These are phyloP conservation scores for Phytomonas francai DNA, from an alignment of 208 protist genomes.

Conservation along the genomic window DNA sequence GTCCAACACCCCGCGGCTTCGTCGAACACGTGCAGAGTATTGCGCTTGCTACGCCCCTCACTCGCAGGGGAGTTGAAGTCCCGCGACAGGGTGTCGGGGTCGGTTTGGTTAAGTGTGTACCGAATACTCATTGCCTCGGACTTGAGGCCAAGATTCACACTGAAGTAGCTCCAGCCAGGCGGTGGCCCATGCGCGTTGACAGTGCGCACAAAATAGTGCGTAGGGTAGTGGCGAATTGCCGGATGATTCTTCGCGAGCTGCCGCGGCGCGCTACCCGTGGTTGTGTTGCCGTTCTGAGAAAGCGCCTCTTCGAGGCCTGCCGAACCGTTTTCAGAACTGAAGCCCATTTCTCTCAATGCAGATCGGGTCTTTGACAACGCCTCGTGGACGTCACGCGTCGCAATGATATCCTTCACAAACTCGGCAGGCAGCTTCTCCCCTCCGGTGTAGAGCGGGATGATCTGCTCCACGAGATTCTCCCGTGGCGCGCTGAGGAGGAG, in stretches of 20 bases:
- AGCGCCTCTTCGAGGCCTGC: neutral
- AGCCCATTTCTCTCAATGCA: no score
- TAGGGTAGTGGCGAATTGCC: conserved; percentile 37
- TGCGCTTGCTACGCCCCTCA: conserved; percentile 4
- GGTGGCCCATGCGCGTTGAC: conserved; percentile 42
- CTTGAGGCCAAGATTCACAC: conserved; percentile 55
- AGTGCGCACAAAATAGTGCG: conserved; percentile 49
- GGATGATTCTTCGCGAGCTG: conserved; percentile 22
- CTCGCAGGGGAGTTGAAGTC: neutral
- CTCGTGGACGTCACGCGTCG: conserved; percentile 44
- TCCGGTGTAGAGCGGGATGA: conserved; percentile 47
- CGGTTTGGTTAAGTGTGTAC: conserved; percentile 25
- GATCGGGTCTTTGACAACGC: conserved; percentile 40
- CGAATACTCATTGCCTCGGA: conserved; percentile 49
- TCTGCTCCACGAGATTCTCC: conserved; percentile 43
- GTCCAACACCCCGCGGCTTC: conserved; percentile 10
- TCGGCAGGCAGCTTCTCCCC: conserved; percentile 38
- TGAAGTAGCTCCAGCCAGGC: conserved; percentile 49
- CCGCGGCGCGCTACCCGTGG: conserved; percentile 1
- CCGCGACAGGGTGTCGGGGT: conserved; percentile 10
- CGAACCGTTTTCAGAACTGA: no score
- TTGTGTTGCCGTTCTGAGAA: conserved; percentile 1
- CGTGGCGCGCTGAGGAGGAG: conserved; percentile 50
- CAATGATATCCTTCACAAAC: conserved; percentile 35
- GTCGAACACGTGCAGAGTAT: conserved; percentile 13